phyloP scores from a whole-genome alignment of 2,329 filamentous ascomycete species.

The Aspergillus sergii region DNA sequence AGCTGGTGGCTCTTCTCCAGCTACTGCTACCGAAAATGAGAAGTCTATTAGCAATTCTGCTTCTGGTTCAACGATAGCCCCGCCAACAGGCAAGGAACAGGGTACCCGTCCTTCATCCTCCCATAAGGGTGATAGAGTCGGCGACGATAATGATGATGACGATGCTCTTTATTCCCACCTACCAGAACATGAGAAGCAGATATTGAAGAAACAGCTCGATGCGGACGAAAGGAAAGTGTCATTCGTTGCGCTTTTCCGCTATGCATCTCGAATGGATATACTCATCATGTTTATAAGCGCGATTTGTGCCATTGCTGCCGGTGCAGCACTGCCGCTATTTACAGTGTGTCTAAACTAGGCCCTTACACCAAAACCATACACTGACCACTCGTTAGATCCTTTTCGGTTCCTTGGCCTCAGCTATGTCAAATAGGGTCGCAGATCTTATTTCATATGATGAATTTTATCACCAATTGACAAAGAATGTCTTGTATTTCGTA shows the following conservation, averaged over 20 bases:
- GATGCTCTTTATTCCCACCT: constrained; percentile 64
- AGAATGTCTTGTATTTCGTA: constrained; percentile 77
- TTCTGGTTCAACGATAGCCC: constrained; percentile 27
- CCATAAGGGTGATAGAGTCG: constrained; percentile 8
- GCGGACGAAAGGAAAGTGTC: constrained; percentile 66
- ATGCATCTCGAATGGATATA: constrained; percentile 67
- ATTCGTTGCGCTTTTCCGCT: constrained; percentile 69
- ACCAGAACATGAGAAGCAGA: constrained; percentile 64
- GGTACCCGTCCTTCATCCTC: constrained; percentile 14
- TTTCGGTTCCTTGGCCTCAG: constrained; percentile 74
- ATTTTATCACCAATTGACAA: constrained; percentile 63
- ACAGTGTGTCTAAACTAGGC: constrained; percentile 54
- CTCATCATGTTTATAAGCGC: constrained; percentile 64
- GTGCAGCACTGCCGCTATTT: constrained; percentile 77
- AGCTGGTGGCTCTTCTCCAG: constrained; percentile 3
- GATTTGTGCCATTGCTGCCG: constrained; percentile 69
- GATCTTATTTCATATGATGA: constrained; percentile 50
- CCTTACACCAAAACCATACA: background rate
- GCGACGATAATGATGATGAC: constrained; percentile 43
- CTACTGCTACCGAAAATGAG: constrained; percentile 13
- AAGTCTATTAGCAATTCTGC: constrained; percentile 21
- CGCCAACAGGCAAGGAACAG: constrained; percentile 21
- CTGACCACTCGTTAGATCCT: constrained; percentile 49
- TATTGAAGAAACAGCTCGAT: constrained; percentile 70
- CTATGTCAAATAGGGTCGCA: constrained; percentile 68